Percentiles rank a stretch among this genome's conserved stretches.
Conservation (phyloP, 257 asterid species). For the Nicotiana undulata region DNA sequence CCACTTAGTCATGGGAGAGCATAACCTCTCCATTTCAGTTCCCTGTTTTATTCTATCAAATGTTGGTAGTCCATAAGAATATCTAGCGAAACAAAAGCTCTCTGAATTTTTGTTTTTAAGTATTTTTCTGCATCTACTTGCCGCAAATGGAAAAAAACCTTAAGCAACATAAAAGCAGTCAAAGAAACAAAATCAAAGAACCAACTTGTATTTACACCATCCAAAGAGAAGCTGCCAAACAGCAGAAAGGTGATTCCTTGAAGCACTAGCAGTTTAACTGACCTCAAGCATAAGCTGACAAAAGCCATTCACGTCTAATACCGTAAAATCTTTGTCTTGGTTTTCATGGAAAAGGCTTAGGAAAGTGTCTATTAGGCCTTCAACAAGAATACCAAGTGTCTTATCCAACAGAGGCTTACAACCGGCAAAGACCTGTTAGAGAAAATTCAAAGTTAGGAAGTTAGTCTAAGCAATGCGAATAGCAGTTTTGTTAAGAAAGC, state of each 20-base stretch:
- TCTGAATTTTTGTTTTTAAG: background rate
- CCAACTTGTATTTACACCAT: background rate
- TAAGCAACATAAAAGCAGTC: background rate
- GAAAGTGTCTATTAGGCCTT: constrained; percentile 86
- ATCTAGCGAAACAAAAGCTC: background rate
- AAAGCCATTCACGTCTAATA: constrained; percentile 85
- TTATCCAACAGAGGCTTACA: constrained; percentile 91
- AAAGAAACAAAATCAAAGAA: background rate
- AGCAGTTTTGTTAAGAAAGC: background rate
- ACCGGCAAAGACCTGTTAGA: constrained; percentile 79
- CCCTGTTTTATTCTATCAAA: background rate
- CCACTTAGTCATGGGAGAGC: background rate
- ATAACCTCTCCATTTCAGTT: background rate
- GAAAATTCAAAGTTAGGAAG: constrained; percentile 9
- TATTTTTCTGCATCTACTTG: background rate
- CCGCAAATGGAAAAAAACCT: background rate
- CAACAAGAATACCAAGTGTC: constrained; percentile 90
- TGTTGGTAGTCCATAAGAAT: background rate
- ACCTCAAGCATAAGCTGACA: constrained; percentile 99
- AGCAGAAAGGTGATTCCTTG: background rate
- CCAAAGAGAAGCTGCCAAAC: background rate
- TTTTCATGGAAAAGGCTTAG: constrained; percentile 79
- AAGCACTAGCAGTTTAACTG: constrained; percentile 10
- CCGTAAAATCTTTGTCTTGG: constrained; percentile 50
- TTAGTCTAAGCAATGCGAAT: background rate